Evolutionary conservation across 2,329 filamentous ascomycete species (phyloP).

Genomic region (Cucurbitaria berberidis): DNA sequence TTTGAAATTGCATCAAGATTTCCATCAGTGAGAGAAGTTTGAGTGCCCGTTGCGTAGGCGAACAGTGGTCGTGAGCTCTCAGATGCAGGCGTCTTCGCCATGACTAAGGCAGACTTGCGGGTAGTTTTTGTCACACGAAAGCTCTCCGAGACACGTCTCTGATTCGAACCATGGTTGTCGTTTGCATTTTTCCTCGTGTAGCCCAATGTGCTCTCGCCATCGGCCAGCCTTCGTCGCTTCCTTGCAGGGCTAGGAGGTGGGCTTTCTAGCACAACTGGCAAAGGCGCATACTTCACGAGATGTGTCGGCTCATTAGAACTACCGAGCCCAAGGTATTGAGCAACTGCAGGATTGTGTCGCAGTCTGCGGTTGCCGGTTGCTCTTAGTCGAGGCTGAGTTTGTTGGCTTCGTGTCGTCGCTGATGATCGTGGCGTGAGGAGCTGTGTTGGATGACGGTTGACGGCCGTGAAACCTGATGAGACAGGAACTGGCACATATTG

Average conservation of each 20-base stretch:
- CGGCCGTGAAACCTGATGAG: slow-evolving; percentile 34
- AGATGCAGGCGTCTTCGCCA: not conserved
- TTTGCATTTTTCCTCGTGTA: not conserved
- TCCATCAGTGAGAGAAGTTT: not conserved
- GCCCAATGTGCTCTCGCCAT: not conserved
- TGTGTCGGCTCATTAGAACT: slow-evolving; percentile 21
- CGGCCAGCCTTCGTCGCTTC: slow-evolving; percentile 18
- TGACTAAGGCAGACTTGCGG: not conserved
- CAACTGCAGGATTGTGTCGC: slow-evolving; percentile 34
- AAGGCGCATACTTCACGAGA: slow-evolving; percentile 22
- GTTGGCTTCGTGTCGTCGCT: slow-evolving; percentile 2
- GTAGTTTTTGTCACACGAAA: slow-evolving; percentile 21
- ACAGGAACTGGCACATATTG: not conserved
- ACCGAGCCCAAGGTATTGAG: slow-evolving; percentile 37
- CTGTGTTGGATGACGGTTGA: slow-evolving; percentile 25
- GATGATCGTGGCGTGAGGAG: slow-evolving; percentile 17
- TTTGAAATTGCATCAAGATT: not conserved
- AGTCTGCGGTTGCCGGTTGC: not conserved
- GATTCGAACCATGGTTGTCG: slow-evolving; percentile 5
- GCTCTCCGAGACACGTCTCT: slow-evolving; percentile 21
- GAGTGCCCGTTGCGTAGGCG: not conserved
- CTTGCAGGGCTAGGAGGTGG: slow-evolving; percentile 6
- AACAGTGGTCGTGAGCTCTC: not conserved
- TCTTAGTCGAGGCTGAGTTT: slow-evolving; percentile 8
- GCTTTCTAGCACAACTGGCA: slow-evolving; percentile 3